Evolutionary conservation across 257 asterid genomes (phyloP).

Genomic region (Solanum phureja): DNA sequence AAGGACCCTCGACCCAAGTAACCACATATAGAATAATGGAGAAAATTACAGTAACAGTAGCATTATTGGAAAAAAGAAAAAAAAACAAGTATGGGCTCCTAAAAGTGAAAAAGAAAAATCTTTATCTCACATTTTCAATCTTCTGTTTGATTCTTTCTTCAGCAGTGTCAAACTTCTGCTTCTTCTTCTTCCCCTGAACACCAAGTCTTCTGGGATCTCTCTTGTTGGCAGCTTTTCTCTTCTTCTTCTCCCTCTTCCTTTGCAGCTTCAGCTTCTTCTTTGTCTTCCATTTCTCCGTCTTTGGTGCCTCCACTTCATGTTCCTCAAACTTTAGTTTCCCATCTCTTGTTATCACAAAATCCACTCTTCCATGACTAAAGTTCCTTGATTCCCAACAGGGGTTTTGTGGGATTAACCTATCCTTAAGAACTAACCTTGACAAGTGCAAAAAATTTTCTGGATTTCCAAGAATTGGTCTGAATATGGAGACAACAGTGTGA

Average conservation of each 20-base stretch:
- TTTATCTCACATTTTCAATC: conserved; percentile 32
- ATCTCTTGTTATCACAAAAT: not conserved
- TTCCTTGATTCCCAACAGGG: not conserved
- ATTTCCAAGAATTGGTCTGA: not conserved
- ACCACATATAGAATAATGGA: not conserved
- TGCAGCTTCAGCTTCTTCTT: not conserved
- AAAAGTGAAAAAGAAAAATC: not conserved
- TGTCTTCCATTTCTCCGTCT: not conserved
- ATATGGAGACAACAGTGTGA: not conserved
- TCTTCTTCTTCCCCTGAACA: conserved; percentile 46
- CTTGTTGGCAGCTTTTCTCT: conserved; percentile 71
- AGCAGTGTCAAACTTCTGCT: conserved; percentile 58
- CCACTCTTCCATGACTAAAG: not conserved
- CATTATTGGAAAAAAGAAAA: not conserved
- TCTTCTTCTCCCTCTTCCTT: conserved; percentile 47
- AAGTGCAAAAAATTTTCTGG: not conserved
- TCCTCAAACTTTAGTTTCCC: not conserved
- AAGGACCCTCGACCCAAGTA: not conserved
- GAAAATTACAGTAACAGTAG: not conserved
- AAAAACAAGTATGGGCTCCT: not conserved
- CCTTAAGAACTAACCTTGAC: not conserved
- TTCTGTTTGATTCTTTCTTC: conserved; percentile 81
- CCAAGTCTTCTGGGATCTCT: conserved; percentile 42
- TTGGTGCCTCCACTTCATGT: not conserved
- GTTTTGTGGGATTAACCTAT: not conserved